phyloP scores from a whole-genome alignment of 768 basidiomycete species.

The Chalciporus piperatus region DNA sequence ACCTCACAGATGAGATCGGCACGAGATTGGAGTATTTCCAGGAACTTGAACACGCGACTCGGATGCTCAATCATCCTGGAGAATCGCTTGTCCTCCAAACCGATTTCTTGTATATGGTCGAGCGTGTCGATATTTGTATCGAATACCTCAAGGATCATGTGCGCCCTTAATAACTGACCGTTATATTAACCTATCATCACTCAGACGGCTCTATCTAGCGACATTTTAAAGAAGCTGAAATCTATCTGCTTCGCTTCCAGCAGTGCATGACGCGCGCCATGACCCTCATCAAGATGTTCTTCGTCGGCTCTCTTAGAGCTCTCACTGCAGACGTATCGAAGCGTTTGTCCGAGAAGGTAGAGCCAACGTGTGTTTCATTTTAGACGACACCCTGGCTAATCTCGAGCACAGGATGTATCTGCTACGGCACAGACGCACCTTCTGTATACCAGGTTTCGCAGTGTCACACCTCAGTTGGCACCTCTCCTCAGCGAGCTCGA shows the following conservation, averaged over 20 bases:
- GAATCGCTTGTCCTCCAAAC: conserved; percentile 86
- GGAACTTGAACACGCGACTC: conserved; percentile 88
- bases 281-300: conserved; percentile 98
- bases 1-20: conserved; percentile 80
- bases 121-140: conserved; percentile 91
- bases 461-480: conserved; percentile 65
- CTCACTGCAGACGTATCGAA: conserved; percentile 76
- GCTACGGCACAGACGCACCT: conserved; percentile 79
- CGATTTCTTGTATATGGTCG: conserved; percentile 95
- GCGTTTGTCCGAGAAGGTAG: conserved; percentile 72
- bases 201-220: conserved; percentile 47
- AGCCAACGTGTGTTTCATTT: background rate
- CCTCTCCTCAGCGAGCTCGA: conserved; percentile 87
- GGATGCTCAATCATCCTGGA: conserved; percentile 92
- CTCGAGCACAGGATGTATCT: conserved; percentile 60
- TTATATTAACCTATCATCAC: background rate
- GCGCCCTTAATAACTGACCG: conserved; percentile 29
- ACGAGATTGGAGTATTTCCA: conserved; percentile 88
- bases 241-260: conserved; percentile 95
- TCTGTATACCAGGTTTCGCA: conserved; percentile 84
- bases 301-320: conserved; percentile 78
- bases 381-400: background rate
- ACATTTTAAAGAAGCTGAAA: conserved; percentile 87
- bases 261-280: conserved; percentile 98
- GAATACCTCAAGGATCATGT: conserved; percentile 87